phyloP scores from a whole-genome alignment of 208 protist genomes.

The Trypanosoma avium region DNA sequence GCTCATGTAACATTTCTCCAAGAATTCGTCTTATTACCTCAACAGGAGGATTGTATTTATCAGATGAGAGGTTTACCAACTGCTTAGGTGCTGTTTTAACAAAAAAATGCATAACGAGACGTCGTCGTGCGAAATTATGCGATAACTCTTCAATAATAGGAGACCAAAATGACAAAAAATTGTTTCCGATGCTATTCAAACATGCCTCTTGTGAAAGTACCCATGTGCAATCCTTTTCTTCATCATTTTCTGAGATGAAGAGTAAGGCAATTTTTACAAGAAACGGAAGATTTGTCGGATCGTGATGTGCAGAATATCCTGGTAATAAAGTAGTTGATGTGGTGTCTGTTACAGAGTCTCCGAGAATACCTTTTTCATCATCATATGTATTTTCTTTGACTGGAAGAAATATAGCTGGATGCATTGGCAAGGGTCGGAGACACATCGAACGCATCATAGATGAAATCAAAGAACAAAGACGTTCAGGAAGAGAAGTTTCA shows the following conservation, averaged over 20 bases:
- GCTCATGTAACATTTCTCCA: constrained; percentile 30
- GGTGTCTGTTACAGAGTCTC: neutral
- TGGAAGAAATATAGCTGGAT: constrained; percentile 27
- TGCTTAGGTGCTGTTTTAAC: constrained; percentile 58
- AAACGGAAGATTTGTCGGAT: constrained; percentile 14
- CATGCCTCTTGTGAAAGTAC: neutral
- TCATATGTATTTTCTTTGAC: neutral
- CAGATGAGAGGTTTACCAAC: constrained; percentile 25
- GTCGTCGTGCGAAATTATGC: neutral
- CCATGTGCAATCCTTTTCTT: constrained; percentile 16
- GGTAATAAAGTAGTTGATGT: neutral
- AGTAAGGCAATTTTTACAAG: constrained; percentile 26
- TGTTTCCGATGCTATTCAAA: neutral
- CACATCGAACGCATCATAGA: constrained; percentile 22
- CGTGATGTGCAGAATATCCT: neutral
- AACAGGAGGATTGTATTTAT: constrained; percentile 36
- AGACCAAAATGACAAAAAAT: neutral
- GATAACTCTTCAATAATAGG: neutral
- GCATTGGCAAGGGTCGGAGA: constrained; percentile 18
- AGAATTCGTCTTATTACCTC: constrained; percentile 46
- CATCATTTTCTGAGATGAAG: constrained; percentile 13
- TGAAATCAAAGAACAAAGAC: constrained; percentile 17
- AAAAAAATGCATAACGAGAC: constrained; percentile 48
- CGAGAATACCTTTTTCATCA: neutral
- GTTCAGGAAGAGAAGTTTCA: neutral